Base-by-base conservation (phyloP, 257 asterid genomes). In the Fraxinus cuspidata region DNA sequence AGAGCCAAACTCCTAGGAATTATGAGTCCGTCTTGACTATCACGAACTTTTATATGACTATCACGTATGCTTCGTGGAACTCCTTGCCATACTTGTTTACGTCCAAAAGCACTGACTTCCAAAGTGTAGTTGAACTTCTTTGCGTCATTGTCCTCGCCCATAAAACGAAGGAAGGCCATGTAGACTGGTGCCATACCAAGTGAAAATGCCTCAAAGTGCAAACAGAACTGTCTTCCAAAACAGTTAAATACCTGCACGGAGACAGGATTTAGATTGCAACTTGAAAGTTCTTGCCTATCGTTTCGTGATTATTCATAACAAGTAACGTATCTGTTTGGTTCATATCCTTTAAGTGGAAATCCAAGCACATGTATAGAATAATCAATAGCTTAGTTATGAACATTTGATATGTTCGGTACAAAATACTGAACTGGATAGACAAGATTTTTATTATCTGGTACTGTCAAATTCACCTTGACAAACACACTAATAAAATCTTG, bases 1-100 rank as follows among this genome's bases (percentile, higher is more conserved):
- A 92, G 88, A 0, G 96, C 96, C 79, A 93, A 73, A 76, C 73
- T 87, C 81, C 94, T 87, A 0, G 98, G 96, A 79, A 93, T 81
- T 19, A 92, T 78, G 23, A 92, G 91, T 16, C 98, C 98, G 7
- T 93, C 97, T 83, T 87, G 92, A 77, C 94, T 85, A 10, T 92
- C 96, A 0, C 98, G 94, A 21, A 93, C 93, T 82, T 87, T 86
- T 75, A 78, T 84, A 58, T 93, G 95, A 81, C 92, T 83, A 53
- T 93, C 97, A 0, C 97, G 92, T 12, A 93, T 92, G 85, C 95
- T 93, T 84, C 98, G 85, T 1, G 98, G 98, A 81, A 92, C 78
- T 25, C 98, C 98, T 87, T 93, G 95, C 98, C 98, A 93, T 64
- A 58, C 78, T 60, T 91, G 72, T 79, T 89, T 93, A 58, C 97